A percentile compares a stretch with the other conserved stretches of the same genome.
Conservation (phyloP, 2,329 filamentous ascomycete genomes). For the Trichophyton schoenleinii region DNA sequence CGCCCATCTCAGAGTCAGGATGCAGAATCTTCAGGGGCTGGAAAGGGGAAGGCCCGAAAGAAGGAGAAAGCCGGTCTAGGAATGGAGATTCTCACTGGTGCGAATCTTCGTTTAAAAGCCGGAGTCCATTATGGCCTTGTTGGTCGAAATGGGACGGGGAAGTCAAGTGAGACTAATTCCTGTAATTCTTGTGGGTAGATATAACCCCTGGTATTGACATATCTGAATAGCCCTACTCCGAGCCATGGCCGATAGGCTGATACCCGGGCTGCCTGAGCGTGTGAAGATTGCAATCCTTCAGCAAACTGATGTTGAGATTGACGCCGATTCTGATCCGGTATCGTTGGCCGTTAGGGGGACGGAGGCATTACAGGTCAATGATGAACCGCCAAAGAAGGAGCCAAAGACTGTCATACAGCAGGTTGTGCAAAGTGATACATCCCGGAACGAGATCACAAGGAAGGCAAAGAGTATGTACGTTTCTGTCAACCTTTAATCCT, state of each 20-base stretch:
- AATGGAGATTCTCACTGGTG: constrained; percentile 55
- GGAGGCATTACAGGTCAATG: neutral
- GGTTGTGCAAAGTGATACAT: constrained; percentile 44
- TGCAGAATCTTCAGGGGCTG: constrained; percentile 7
- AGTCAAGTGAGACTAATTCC: constrained; percentile 49
- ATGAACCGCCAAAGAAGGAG: neutral
- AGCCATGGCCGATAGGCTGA: constrained; percentile 64
- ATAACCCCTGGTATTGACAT: constrained; percentile 4
- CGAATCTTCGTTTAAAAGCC: constrained; percentile 58
- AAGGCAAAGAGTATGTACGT: constrained; percentile 45
- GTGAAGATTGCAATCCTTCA: constrained; percentile 56
- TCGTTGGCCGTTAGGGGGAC: neutral
- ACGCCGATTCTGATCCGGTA: constrained; percentile 9
- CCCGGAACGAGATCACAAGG: constrained; percentile 42
- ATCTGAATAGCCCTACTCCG: constrained; percentile 49
- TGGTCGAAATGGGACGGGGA: constrained; percentile 70
- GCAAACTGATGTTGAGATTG: constrained; percentile 44
- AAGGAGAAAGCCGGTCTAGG: constrained; percentile 39
- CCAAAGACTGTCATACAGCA: constrained; percentile 49
- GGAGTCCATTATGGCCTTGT: constrained; percentile 65
- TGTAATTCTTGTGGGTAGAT: neutral
- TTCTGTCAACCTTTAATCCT: neutral
- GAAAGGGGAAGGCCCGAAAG: constrained; percentile 22
- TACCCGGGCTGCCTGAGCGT: constrained; percentile 59
- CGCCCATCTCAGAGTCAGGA: constrained; percentile 2